Evolutionary conservation across 1,139 yeast genomes (phyloP), one percentile per base, ranked within the genome.

Genomic region (Geotrichum histeridarum): DNA sequence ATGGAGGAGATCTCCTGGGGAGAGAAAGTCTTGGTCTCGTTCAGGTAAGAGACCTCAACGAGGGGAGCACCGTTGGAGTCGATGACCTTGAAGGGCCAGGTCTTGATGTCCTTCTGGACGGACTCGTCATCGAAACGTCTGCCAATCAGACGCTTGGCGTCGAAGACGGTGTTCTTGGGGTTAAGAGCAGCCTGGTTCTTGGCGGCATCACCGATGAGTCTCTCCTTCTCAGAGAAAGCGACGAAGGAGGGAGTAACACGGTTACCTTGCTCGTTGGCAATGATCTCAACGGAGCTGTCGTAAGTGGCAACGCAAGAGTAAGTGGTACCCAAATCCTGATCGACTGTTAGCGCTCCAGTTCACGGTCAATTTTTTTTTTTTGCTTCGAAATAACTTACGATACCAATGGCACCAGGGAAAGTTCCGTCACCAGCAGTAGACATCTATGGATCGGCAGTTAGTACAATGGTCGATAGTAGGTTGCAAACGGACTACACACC

Each of bases 381-480:
- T 12, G 11, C 37, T 33, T 18, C 1, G 18, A 11, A 31, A 33
- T 17, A 5, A 42, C 53, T 45, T 55, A 61, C 86, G 84, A 86
- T 86, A 82, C 99, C 98, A 81, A 91, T 90, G 80, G 98, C 98
- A 84, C 96, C 96, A 84, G 91, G 95, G 87, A 87, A 91, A 81
- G 91, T 95, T 86, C 96, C 96, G 84, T 91, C 97, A 51, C 58
- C 58, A 56, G 56, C 56, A 48, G 58, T 51, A 53, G 58, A 56
- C 58, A 56, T 55, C 54, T 50, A 15, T n/a, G 11, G 17, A 36
- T 6, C 32, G 27, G 11, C 3, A 35, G 2, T 35, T 35, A 17
- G 33, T 17, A 33, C 11, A 12, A 3, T 15, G 12, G 4, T 8
- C 9, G 17, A 2, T n/a, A 18, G 2, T 12, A n/a, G 5, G 22